Evolutionary conservation across 306 rosid genomes (phyloP), one percentile per base, ranked within the genome.

Genomic region (Vigna unguiculata): DNA sequence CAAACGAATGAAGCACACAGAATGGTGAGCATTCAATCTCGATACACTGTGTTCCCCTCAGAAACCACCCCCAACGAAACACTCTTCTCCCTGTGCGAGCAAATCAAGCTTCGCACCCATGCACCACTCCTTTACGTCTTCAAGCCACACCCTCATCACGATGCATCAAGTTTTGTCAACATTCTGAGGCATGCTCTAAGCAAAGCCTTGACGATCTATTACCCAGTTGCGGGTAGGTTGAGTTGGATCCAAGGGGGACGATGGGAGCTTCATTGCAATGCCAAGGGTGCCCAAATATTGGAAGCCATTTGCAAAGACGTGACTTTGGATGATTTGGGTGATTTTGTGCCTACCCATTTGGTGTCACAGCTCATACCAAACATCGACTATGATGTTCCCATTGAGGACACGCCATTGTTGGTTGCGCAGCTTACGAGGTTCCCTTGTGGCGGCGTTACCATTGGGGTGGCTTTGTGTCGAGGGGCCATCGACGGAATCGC

Each of bases 161-260:
- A 30, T 7, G 3, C 48, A n/a, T 22, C 64, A 51, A 52, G 22
- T 16, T n/a, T 63, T 0, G 4, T 78, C 51, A 21, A 57, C 11
- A 75, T 49, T 16, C 57, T 85, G 0, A 49, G 1, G 14, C n/a
- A 30, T 17, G 64, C 88, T 21, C 82, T 85, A 0, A 34, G 68
- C 67, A 25, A 85, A 25, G 77, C 60, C 3, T 65, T 85, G 66
- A 49, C 64, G 13, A 51, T 74, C 10, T 82, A 78, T 76, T 85
- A 82, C 60, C 86, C 86, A 6, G 66, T 85, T 2, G 88, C 86
- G 7, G 86, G 88, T 10, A 79, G 88, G 61, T 60, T 85, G 72
- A 66, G 71, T 15, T 68, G 4, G 52, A 28, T 59, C 1, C 24
- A 30, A 20, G 73, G 72, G 11, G 54, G 13, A 0, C 13, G 60